Evolutionary conservation across 108 stramenopile genomes (phyloP), one percentile per base, ranked within the genome.

Genomic region (Stephanodiscus minutulus): DNA sequence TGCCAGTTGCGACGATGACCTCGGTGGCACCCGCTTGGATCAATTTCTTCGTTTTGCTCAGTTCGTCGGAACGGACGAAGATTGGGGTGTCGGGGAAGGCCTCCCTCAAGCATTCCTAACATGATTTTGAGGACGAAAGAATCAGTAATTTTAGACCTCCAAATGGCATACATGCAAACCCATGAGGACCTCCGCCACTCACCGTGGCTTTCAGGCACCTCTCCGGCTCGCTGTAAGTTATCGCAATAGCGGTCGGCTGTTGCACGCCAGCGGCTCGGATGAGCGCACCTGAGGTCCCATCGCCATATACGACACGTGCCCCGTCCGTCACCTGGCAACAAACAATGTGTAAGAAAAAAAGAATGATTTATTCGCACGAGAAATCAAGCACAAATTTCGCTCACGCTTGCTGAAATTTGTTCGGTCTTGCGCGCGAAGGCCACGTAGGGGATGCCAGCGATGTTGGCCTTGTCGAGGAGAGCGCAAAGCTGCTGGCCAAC

Each of bases 21-120:
- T 87, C 88, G 4, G 86, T 86, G 33, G 88, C 88, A 49, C 88
- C 88, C 22, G 86, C 86, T 52, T 83, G 70, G 5, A 87, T 59
- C 28, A 89, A 72, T 43, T 83, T 59, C 70, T 83, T 67, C 13
- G 63, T 77, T 9, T 35, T 47, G 18, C 55, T 39, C 31, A 47
- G 50, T 24, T 73, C 66, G 10, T 84, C 74, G 28, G 80, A 82
- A 10, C 85, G 62, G n/a, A 85, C 89, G 55, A 85, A 86, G 36
- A 90, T 90, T 1, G 86, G 86, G 57, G 85, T 83, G 22, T 84
- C 83, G 20, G 89, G 89, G 53, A 87, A 83, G 0, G 76, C 82
- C 10, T 85, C 71, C 50, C 87, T 73, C 49, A 90, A 64, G n/a
- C n/a, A n/a, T n/a, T n/a, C n/a, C n/a, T n/a, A n/a, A n/a, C n/a